Conservation (phyloP, 73 alveolate genomes). For the Paramecium octaurelia region DNA sequence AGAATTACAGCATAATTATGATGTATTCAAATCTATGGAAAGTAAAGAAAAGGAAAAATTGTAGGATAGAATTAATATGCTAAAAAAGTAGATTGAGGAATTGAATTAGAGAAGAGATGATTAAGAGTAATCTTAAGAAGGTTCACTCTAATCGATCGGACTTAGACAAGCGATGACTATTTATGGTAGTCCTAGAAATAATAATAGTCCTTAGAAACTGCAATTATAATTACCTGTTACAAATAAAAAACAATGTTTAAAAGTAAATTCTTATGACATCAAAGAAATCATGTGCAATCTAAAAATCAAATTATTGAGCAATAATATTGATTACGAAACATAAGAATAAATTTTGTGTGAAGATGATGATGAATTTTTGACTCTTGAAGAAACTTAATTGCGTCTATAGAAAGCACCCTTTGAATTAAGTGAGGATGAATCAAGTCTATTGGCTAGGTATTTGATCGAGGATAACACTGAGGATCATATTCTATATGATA, state of each 20-base stretch:
- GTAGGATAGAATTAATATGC: constrained; percentile 21
- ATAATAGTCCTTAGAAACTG: background rate
- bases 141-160: background rate
- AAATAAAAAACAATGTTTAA: background rate
- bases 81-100: constrained; percentile 30
- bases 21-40: constrained; percentile 22
- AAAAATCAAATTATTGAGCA: background rate
- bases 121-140: background rate
- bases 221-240: background rate
- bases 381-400: background rate
- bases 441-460: constrained; percentile 14
- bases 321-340: background rate
- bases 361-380: background rate
- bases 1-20: constrained; percentile 19
- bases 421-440: constrained; percentile 1
- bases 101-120: background rate
- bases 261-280: constrained; percentile 35
- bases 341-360: background rate
- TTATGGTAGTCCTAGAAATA: constrained; percentile 23
- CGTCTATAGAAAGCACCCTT: background rate
- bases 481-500: background rate
- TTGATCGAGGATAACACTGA: constrained; percentile 1
- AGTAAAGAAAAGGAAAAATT: constrained; percentile 39
- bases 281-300: background rate
- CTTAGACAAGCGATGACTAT: background rate